These are phyloP conservation scores for Phytopythium chamaehyphon DNA, from an alignment of 352 stramenopile genomes.

Conservation along the genomic window DNA sequence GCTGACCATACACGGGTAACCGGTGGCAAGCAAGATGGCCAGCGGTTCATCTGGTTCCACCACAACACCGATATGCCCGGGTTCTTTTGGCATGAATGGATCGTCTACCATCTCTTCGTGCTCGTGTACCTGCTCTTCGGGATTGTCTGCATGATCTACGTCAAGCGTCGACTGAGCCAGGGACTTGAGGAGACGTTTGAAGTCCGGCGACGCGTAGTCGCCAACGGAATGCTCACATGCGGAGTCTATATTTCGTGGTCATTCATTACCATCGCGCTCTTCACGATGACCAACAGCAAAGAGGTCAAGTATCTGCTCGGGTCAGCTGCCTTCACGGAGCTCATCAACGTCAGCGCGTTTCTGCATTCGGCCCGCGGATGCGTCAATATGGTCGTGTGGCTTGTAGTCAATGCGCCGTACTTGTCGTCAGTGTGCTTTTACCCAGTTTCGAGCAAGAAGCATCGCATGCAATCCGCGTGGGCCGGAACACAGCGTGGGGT, in stretches of 20 bases:
- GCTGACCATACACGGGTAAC: conserved; percentile 18
- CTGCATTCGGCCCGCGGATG: conserved; percentile 66
- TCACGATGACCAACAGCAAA: conserved; percentile 54
- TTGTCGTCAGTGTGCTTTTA: conserved; percentile 37
- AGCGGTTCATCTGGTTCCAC: conserved; percentile 81
- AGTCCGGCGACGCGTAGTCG: conserved; percentile 70
- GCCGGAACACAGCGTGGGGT: too few species aligned
- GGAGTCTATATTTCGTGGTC: conserved; percentile 86
- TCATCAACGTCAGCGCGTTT: conserved; percentile 78
- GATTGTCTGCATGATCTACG: conserved; percentile 65
- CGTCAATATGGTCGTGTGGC: conserved; percentile 87
- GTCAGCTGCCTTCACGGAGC: conserved; percentile 37
- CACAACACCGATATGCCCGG: conserved; percentile 72
- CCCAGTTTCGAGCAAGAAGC: conserved; percentile 2
- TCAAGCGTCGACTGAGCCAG: conserved; percentile 64
- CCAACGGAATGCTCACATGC: conserved; percentile 74
- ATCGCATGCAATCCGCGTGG: neutral
- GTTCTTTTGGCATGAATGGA: conserved; percentile 83
- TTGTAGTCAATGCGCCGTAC: conserved; percentile 69
- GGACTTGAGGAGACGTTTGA: conserved; percentile 86
- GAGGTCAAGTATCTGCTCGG: conserved; percentile 32
- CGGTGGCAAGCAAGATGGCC: conserved; percentile 16
- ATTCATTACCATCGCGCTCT: conserved; percentile 61
- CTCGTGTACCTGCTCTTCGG: conserved; percentile 76
- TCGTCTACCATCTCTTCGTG: conserved; percentile 80